phyloP scores from a whole-genome alignment of 768 basidiomycete genomes.

The Termitomyces sp. region DNA sequence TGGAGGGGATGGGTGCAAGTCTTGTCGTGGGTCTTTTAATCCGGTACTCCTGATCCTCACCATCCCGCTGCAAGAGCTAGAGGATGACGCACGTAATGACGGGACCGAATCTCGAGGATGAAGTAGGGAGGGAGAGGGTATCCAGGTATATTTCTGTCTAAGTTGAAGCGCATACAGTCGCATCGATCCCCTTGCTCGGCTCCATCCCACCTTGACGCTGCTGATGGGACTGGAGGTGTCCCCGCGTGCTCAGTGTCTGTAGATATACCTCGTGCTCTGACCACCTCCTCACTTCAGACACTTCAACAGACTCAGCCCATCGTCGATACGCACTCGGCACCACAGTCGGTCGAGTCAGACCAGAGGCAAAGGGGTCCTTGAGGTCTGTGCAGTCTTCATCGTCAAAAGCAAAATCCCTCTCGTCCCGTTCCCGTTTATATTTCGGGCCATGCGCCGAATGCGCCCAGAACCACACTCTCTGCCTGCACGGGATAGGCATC shows the following conservation, averaged over 20 bases:
- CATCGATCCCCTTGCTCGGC: not conserved
- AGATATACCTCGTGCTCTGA: not conserved
- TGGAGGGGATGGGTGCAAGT: not conserved
- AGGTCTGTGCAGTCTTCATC: not conserved
- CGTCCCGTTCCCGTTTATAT: too few relatives aligned
- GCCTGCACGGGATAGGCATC: not conserved
- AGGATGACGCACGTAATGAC: not conserved
- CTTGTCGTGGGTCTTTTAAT: not conserved
- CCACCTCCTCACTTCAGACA: not conserved
- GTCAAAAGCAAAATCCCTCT: not conserved
- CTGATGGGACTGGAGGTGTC: not conserved
- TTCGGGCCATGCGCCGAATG: not conserved
- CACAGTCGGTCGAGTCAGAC: not conserved
- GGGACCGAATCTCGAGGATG: not conserved
- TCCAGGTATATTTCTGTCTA: not conserved
- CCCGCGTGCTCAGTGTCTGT: not conserved
- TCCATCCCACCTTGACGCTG: not conserved
- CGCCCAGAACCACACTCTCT: not conserved
- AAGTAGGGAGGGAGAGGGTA: not conserved
- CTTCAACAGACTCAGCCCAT: not conserved
- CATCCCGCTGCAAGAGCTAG: not conserved
- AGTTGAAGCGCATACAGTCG: not conserved
- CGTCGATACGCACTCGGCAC: not conserved
- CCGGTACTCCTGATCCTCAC: not conserved
- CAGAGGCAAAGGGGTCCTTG: not conserved